Conservation (phyloP, 768 basidiomycete species). For the Tulasnella sp. region DNA sequence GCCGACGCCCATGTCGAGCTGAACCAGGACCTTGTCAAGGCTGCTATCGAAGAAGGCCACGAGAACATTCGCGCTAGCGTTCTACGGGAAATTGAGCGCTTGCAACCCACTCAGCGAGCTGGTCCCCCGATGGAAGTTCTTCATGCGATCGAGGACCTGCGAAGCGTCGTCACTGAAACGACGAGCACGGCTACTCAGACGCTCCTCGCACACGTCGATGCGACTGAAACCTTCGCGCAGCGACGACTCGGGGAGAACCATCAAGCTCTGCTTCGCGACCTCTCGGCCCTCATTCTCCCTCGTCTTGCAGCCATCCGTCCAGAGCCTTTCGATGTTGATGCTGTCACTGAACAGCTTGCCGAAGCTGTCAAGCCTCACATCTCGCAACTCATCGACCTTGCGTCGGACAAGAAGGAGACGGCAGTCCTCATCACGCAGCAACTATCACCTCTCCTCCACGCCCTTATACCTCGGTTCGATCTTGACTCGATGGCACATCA, state of each 20-base stretch:
- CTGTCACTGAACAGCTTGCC: conserved; percentile 61
- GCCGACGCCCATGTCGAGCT: conserved; percentile 65
- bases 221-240: conserved; percentile 36
- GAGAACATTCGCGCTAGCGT: conserved; percentile 50
- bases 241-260: conserved; percentile 42
- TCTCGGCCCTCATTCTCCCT: conserved; percentile 52
- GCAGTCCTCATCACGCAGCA: conserved; percentile 70
- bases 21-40: conserved; percentile 68
- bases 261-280: conserved; percentile 52
- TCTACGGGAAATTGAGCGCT: conserved; percentile 48
- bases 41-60: conserved; percentile 59
- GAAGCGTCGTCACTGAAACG: conserved; percentile 48
- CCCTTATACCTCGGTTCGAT: conserved; percentile 39
- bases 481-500: conserved; percentile 49
- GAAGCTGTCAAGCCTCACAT: conserved; percentile 87
- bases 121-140: conserved; percentile 21
- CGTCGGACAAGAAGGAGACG: conserved; percentile 83
- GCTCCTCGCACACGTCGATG: conserved; percentile 51
- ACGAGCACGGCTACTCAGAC: conserved; percentile 54
- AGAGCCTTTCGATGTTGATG: conserved; percentile 70
- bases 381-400: conserved; percentile 78
- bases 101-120: conserved; percentile 23
- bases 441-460: conserved; percentile 57
- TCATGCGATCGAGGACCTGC: conserved; percentile 49
- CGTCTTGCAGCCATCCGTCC: conserved; percentile 51